These are phyloP conservation scores for Aspergillus avenaceus DNA, from an alignment of 495 filamentous ascomycete genomes.

Conservation along the genomic window DNA sequence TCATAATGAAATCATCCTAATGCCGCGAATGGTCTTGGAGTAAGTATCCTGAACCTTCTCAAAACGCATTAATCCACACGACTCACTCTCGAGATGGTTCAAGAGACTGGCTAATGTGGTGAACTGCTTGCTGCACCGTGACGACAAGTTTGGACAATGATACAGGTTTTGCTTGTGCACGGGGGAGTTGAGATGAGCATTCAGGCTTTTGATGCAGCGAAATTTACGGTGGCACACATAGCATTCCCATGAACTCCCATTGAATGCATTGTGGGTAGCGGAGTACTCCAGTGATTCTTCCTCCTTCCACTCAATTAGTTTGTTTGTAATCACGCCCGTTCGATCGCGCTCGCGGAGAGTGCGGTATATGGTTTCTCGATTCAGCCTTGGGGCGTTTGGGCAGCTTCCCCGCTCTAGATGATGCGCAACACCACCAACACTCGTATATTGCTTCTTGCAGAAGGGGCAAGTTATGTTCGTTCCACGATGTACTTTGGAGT, in stretches of 20 bases:
- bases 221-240: slow-evolving; percentile 42
- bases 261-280: slow-evolving; percentile 26
- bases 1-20: too few relatives aligned
- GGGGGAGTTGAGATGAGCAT: slow-evolving; percentile 34
- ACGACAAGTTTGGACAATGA: slow-evolving; percentile 44
- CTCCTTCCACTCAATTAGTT: slow-evolving; percentile 31
- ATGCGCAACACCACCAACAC: slow-evolving; percentile 39
- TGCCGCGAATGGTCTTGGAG: too few relatives aligned
- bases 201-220: slow-evolving; percentile 13
- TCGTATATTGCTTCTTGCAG: slow-evolving; percentile 33
- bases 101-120: slow-evolving; percentile 44
- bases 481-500: slow-evolving; percentile 37
- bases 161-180: slow-evolving; percentile 46
- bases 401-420: slow-evolving; percentile 46
- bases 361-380: slow-evolving; percentile 33
- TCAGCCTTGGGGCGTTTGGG: slow-evolving; percentile 25
- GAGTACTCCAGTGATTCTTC: slow-evolving; percentile 14
- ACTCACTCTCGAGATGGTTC: slow-evolving; percentile 54
- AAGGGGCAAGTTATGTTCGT: slow-evolving; percentile 35
- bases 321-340: slow-evolving; percentile 36
- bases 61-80: slow-evolving; percentile 45
- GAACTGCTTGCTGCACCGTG: slow-evolving; percentile 41
- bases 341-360: slow-evolving; percentile 30
- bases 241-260: slow-evolving; percentile 40
- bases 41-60: slow-evolving; percentile 37